Percentiles rank a stretch among this genome's conserved stretches.
These are phyloP conservation scores for Copromyces sp. DNA, from an alignment of 495 filamentous ascomycete genomes.

Conservation along the genomic window DNA sequence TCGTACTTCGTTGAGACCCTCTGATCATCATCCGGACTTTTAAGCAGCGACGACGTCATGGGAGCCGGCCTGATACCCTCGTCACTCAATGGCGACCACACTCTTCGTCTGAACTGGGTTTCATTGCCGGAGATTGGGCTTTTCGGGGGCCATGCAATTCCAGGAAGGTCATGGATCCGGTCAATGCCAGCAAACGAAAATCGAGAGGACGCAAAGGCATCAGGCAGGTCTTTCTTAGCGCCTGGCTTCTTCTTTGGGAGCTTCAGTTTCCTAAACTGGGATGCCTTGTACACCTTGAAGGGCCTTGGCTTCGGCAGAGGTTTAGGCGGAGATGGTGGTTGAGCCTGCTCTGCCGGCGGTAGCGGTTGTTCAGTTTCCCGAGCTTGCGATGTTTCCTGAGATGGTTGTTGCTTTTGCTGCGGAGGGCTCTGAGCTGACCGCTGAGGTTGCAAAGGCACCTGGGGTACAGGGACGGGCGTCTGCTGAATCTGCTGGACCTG, in stretches of 20 bases:
- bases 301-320: neutral
- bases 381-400: neutral
- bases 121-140: constrained; percentile 28
- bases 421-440: neutral
- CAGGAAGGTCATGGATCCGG: constrained; percentile 17
- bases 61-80: constrained; percentile 11
- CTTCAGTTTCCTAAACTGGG: neutral
- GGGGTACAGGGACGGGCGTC: neutral
- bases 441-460: neutral
- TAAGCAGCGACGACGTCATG: constrained; percentile 23
- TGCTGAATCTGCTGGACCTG: neutral
- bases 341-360: neutral
- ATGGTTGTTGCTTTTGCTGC: constrained; percentile 7
- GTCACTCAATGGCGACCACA: constrained; percentile 18
- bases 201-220: neutral
- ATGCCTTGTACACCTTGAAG: neutral
- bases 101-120: constrained; percentile 20
- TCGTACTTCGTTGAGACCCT: constrained; percentile 34
- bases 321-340: neutral
- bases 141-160: constrained; percentile 28
- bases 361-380: constrained; percentile 2
- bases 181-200: neutral
- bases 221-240: neutral
- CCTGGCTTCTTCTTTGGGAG: neutral
- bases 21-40: constrained; percentile 14